Base-by-base conservation (phyloP, 192 early-diverging fungal genomes). In the Linnemannia zychae region DNA sequence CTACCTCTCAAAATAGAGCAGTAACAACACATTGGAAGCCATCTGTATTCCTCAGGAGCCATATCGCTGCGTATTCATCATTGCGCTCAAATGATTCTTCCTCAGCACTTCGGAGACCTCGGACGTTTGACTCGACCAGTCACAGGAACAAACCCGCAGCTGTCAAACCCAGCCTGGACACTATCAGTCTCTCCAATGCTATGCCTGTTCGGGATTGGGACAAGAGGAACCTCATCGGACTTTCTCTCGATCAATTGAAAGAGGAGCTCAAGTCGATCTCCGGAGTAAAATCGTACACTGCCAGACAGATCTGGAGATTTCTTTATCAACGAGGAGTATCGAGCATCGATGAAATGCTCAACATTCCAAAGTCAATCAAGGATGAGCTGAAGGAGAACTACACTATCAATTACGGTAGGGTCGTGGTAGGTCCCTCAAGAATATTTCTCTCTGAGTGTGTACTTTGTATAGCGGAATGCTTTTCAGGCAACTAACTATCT, bases 301-400 rank as follows among this genome's bases (percentile, higher is more conserved):
- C 88, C 4, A 31, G n/a, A 20, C 90, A 91, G 67, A 80, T 91
- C 34, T 91, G 87, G 87, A 71, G 81, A 0, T 86, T 81, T 66
- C 78, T 91, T 52, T 91, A 91, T 60, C 85, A 86, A 48, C 76
- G 89, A 82, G 95, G 95, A n/a, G 81, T 78, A 2, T 91, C 90
- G 4, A 77, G 76, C 60, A 93, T 96, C 57, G 89, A 92, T 34
- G 93, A 93, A n/a, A 95, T 96, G 91, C 73, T 89, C 7, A 91
- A 90, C 63, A 71, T 96, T 68, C 88, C 92, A 13, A 90, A 90
- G 52, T 48, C 63, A 3, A 63, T 94, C 20, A 90, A 89, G 70
- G 75, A 87, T 16, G 80, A 88, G 4, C 85, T 96, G 17, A 87
- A 89, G 4, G 72, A 80, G 12, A 72, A 71, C 4, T 93, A 91